These are phyloP conservation scores for Bipolaris victoriae DNA, from an alignment of 2,329 filamentous ascomycete genomes.

Conservation along the genomic window DNA sequence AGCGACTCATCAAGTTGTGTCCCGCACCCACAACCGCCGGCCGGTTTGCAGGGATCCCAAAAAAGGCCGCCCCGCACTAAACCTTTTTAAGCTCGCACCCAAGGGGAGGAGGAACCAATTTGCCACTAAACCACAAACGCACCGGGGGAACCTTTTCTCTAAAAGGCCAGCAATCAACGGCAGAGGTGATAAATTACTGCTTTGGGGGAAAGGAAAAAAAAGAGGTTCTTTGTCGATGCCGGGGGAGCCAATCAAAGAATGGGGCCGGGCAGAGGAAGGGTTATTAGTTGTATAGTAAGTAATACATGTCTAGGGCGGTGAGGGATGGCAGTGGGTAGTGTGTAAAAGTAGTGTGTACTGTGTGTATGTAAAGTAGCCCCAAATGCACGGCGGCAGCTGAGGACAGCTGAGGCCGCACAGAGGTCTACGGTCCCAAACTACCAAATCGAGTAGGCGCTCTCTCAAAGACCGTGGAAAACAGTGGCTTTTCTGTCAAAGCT, in stretches of 20 bases:
- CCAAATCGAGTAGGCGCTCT: slow-evolving; percentile 33
- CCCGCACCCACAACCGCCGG: slow-evolving; percentile 8
- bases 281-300: no score
- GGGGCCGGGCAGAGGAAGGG: neutral
- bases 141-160: slow-evolving; percentile 1
- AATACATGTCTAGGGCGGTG: neutral
- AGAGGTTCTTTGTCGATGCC: neutral
- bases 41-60: slow-evolving; percentile 9
- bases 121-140: slow-evolving; percentile 2
- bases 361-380: no score
- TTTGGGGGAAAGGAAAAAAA: neutral
- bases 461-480: slow-evolving; percentile 30
- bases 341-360: no score
- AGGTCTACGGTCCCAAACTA: slow-evolving; percentile 25
- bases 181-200: neutral
- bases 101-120: neutral
- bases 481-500: slow-evolving; percentile 41
- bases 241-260: neutral
- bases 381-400: no score
- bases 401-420: slow-evolving; percentile 4
- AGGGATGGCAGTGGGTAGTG: neutral
- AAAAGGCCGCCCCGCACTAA: slow-evolving; percentile 11
- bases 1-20: slow-evolving; percentile 14
- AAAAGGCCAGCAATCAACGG: slow-evolving; percentile 6
- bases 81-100: neutral